These are phyloP conservation scores for Paramecium biaurelia DNA, from an alignment of 73 alveolate genomes.

Conservation along the genomic window DNA sequence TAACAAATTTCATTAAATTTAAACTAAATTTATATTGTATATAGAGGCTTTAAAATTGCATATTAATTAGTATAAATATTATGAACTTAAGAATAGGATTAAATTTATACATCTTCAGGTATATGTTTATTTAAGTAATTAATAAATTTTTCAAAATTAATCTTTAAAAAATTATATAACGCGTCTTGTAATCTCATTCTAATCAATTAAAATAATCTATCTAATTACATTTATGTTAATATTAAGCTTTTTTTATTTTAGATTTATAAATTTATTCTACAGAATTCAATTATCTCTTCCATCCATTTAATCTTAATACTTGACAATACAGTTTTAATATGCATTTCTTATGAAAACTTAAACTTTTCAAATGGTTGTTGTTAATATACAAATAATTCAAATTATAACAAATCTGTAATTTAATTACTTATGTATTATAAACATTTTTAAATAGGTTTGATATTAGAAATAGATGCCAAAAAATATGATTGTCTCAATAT, in stretches of 20 bases:
- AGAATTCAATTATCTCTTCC: neutral
- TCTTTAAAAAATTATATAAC: neutral
- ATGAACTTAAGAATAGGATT: conserved; percentile 13
- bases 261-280: neutral
- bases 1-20: neutral
- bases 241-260: neutral
- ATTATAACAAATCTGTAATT: neutral
- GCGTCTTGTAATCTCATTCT: conserved; percentile 20
- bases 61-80: neutral
- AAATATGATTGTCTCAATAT: neutral
- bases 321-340: neutral
- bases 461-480: neutral
- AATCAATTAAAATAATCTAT: neutral
- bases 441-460: conserved; percentile 4
- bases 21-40: neutral
- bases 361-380: neutral
- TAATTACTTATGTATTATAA: neutral
- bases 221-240: neutral
- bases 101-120: neutral
- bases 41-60: neutral
- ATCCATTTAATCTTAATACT: neutral
- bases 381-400: neutral
- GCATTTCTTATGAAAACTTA: neutral
- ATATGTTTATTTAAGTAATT: neutral
- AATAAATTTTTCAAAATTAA: neutral